Evolutionary conservation across 495 filamentous ascomycete species (phyloP), one percentile per base, ranked within the genome.

Genomic region (Hyaloscypha variabilis): DNA sequence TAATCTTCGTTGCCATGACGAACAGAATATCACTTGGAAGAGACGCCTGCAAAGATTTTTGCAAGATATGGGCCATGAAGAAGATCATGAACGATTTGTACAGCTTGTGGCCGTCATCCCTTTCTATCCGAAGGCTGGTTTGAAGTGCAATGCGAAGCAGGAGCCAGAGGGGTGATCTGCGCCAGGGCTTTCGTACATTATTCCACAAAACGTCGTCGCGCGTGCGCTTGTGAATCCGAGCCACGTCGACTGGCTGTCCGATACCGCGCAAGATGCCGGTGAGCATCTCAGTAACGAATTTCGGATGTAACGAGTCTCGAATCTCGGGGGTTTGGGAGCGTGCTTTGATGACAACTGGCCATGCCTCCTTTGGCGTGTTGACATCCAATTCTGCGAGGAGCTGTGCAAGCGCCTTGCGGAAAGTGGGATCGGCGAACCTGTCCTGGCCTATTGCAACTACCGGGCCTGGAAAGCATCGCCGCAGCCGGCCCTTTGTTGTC

Each of bases 21-120:
- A 75, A 77, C 4, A 81, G n/a, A 1, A 73, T 19, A 30, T 85
- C 78, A 42, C 75, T 76, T 0, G 68, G 26, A 14, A 66, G 8
- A 25, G 21, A 31, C 14, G 19, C 8, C 17, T 63, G 17, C 29
- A 54, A 24, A 4, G 67, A 23, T 4, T 6, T 36, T 13, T 77
- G 25, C 1, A 89, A 65, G 8, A 90, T 46, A 2, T 58, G 24
- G 17, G 67, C 46, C 71, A 84, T 77, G 70, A 87, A 75, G 58
- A 77, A 85, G 0, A 85, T 51, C 77, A 88, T 85, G 63, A 87
- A 81, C 0, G 69, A 53, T 58, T 91, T 91, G 75, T 89, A 90
- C 0, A 72, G 62, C 13, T 63, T 60, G 10, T 65, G 26, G 10
- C 63, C 57, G 28, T 65, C 52, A 10, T 60, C 36, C 0, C 21